These are phyloP conservation scores for Protea cynaroides DNA, from an alignment of 164 flowering plant species.

Conservation along the genomic window DNA sequence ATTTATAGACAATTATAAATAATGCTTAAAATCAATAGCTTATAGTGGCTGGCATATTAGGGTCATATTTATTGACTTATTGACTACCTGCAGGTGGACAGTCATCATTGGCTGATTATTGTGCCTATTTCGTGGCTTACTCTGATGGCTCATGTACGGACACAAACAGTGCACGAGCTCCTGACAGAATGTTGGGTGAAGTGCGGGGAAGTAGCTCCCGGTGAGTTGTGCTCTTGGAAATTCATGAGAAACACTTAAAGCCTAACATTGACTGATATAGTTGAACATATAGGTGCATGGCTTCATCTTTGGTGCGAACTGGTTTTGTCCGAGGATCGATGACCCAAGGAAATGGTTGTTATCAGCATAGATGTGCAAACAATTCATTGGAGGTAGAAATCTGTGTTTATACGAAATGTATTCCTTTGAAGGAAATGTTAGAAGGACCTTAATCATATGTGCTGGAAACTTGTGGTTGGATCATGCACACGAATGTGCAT, in stretches of 20 bases:
- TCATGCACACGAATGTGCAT: not conserved
- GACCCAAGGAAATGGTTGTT: slow-evolving; percentile 97
- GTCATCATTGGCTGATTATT: slow-evolving; percentile 97
- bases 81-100: slow-evolving; percentile 67
- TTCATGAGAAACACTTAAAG: not conserved
- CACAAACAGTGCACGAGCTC: slow-evolving; percentile 85
- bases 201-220: slow-evolving; percentile 92
- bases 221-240: slow-evolving; percentile 27
- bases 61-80: not conserved
- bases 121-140: slow-evolving; percentile 95
- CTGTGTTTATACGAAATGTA: not conserved
- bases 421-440: not conserved
- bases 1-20: not conserved
- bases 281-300: slow-evolving; percentile 69
- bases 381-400: slow-evolving; percentile 70
- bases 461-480: not conserved
- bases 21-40: not conserved
- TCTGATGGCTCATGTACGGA: slow-evolving; percentile 99
- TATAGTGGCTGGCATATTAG: not conserved
- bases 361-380: slow-evolving; percentile 90
- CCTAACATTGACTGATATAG: slow-evolving; percentile 1
- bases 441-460: not conserved
- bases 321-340: slow-evolving; percentile 94
- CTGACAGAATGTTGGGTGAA: slow-evolving; percentile 99
- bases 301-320: slow-evolving; percentile 88